Base-by-base conservation (phyloP, 805 yeast genomes). In the Saturnispora sanitii region DNA sequence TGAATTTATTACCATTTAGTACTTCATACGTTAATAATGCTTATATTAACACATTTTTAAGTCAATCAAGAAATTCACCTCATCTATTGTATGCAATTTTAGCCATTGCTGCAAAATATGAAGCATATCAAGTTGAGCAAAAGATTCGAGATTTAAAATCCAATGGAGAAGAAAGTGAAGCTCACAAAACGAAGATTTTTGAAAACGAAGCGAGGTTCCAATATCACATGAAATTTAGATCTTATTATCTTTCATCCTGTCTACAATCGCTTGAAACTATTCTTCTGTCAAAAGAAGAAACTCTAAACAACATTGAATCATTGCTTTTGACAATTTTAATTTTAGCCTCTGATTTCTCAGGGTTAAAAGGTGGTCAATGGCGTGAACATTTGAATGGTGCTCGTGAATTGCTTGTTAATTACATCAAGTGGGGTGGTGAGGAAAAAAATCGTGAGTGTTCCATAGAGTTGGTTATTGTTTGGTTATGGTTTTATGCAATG, bases 371-470 rank as follows among this genome's bases (percentile, higher is more conserved):
- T 37, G 71, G 74, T 28, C 72, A 73, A 47, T 79, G 86, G 87
- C 61, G 82, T 44, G 74, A 81, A 0, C 86, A 79, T 59, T 58
- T 79, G 15, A 58, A 73, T 47, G 85, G 85, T 12, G 85, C 84
- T 1, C 78, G 77, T 50, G 82, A 77, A 47, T 56, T 79, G 13
- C 60, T 79, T 12, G 56, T 75, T 37, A 75, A 72, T 46, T 72
- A 73, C 48, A 20, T 33, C 13, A 40, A 40, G 15, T 40, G 42
- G 42, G 42, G 42, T 6, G 30, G 30, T 12, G 30, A 27, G 4
- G 32, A 20, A 25, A 18, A 27, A 7, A 39, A 25, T 13, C 42
- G 41, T 21, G 43, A 28, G 18, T 62, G 68, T 40, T 52, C 57
- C 35, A 56, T 71, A 11, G 68, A 57, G 17, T 44, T 60, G 15